A percentile compares a stretch with the other conserved stretches of the same genome.
phyloP scores from a whole-genome alignment of 129 eudicot genomes.

The Sambucus nigra region DNA sequence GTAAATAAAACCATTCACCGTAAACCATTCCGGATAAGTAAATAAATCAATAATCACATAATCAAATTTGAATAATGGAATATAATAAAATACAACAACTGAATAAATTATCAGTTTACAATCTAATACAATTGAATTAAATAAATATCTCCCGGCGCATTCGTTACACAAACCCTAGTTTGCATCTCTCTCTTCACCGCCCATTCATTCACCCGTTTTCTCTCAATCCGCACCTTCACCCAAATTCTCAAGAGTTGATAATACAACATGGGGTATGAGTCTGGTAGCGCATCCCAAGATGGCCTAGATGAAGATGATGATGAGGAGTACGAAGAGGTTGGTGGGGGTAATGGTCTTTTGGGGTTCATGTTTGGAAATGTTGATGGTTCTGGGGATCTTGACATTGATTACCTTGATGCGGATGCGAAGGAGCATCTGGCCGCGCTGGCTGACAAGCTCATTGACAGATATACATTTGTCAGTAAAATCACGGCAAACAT shows the following conservation, averaged over 20 bases:
- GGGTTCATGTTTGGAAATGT: slow-evolving; percentile 97
- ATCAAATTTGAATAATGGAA: too few relatives aligned
- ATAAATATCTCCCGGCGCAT: too few relatives aligned
- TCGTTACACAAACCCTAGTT: too few relatives aligned
- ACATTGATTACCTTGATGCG: slow-evolving; percentile 96
- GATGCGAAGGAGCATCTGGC: slow-evolving; percentile 98
- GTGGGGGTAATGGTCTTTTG: slow-evolving; percentile 69
- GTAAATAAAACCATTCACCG: too few relatives aligned
- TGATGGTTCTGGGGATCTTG: slow-evolving; percentile 92
- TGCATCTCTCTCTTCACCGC: too few relatives aligned
- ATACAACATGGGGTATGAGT: slow-evolving; percentile 8
- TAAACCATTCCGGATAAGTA: too few relatives aligned
- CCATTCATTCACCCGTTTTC: too few relatives aligned
- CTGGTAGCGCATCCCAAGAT: slow-evolving; percentile 8
- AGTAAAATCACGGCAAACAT: slow-evolving; percentile 41
- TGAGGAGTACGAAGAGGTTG: slow-evolving; percentile 85
- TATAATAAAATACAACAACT: too few relatives aligned
- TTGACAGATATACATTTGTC: slow-evolving; percentile 67
- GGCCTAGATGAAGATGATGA: slow-evolving; percentile 55
- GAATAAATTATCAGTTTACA: too few relatives aligned
- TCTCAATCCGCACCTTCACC: too few relatives aligned
- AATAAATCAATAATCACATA: too few relatives aligned
- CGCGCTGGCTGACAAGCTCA: slow-evolving; percentile 86
- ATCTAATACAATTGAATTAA: too few relatives aligned
- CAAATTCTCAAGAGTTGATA: slow-evolving; percentile 5